phyloP scores from a whole-genome alignment of 2,329 filamentous ascomycete genomes.

The Graphiopsis chlorocephala region DNA sequence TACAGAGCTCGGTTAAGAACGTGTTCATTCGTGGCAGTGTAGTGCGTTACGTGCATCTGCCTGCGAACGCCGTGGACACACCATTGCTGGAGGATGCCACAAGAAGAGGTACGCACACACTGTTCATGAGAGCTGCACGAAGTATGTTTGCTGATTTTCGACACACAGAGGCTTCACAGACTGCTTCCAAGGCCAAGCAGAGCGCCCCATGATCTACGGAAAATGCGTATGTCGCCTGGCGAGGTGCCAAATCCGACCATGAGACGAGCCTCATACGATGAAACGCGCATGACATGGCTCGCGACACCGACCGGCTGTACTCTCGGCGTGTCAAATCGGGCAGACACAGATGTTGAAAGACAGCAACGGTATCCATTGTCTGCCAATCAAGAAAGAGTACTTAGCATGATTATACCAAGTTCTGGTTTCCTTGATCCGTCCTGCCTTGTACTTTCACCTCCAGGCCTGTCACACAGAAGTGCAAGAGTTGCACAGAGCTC shows the following conservation, averaged over 20 bases:
- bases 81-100: conserved; percentile 88
- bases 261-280: conserved; percentile 14
- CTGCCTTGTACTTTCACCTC: not conserved
- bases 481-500: not conserved
- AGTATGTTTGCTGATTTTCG: conserved; percentile 22
- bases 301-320: conserved; percentile 8
- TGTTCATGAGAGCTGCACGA: not conserved
- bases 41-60: conserved; percentile 87
- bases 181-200: conserved; percentile 36
- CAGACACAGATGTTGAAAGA: not conserved
- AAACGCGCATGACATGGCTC: conserved; percentile 6
- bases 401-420: conserved; percentile 18
- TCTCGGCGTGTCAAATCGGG: conserved; percentile 2
- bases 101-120: conserved; percentile 62
- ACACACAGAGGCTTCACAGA: conserved; percentile 32
- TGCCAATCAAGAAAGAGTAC: conserved; percentile 10
- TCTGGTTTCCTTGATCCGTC: conserved; percentile 21
- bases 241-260: not conserved
- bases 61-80: conserved; percentile 77
- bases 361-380: not conserved
- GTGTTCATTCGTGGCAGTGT: conserved; percentile 94
- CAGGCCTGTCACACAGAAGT: not conserved
- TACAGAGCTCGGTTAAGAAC: conserved; percentile 78
- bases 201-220: conserved; percentile 14
- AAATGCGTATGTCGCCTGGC: not conserved